Base-by-base conservation (phyloP, 2,329 filamentous ascomycete genomes). In the Fusarium musae region DNA sequence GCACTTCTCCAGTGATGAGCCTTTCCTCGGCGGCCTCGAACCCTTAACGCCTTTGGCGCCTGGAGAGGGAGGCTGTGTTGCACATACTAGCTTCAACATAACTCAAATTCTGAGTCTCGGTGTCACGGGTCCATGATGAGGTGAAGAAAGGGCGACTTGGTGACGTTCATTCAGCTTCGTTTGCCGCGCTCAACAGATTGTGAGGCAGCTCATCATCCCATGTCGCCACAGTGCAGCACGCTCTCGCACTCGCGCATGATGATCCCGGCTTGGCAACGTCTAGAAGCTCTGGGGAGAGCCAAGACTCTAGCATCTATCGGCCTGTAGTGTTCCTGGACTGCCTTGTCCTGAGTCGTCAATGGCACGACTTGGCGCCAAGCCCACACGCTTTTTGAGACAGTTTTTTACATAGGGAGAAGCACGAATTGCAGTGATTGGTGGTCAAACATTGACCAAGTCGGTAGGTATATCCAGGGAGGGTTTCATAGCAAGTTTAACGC, bases 1-100 rank as follows among this genome's bases (percentile, higher is more conserved):
- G 30, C 47, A 34, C n/a, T 23, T 52, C 30, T 21, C 30, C 54
- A 40, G 16, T 23, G 30, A 40, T 37, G 40, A 13, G 46, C 53
- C 57, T 62, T 59, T 50, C 39, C 49, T 26, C 17, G 75, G 74
- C 66, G 74, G 75, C 75, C 75, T 77, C 75, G 73, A 61, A 59
- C 53, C 30, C 36, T 37, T 59, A 43, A 65, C 63, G 50, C 34
- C 47, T 52, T 59, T 36, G 54, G 59, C 72, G 70, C 74, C 65
- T 54, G 43, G 34, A 36, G 34, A 58, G 37, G 42, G 74, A 74
- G 74, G 75, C 74, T 75, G 75, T 74, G 75, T 69, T 40, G n/a
- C 10, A 28, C 54, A 28, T 37, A 43, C 61, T 57, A 63, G 34
- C 60, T 59, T 46, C 52, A 52, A 21, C 37, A 56, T 39, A 37